Evolutionary conservation across 2,329 filamentous ascomycete species (phyloP), one percentile per base, ranked within the genome.

Genomic region (Penicillium hesseltinei): DNA sequence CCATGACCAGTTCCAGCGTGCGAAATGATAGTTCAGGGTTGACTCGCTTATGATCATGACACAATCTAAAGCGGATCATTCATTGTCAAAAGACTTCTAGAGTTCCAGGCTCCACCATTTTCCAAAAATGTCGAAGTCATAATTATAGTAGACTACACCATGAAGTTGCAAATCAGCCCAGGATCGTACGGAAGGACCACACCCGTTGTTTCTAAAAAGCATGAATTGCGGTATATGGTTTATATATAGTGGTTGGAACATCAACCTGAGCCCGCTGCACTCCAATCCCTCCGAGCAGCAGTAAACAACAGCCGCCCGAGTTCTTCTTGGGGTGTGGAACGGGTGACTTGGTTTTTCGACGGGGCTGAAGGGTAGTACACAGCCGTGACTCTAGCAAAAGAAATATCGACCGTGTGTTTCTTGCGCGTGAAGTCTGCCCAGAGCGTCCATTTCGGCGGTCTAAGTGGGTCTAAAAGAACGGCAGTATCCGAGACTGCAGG

Each of bases 251-350:
- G 17, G 23, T 15, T 23, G 13, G 36, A 25, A 38, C n/a, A 43
- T 52, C 47, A 51, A 7, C 21, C 21, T 31, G 36, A 58, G 23
- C 43, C 21, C 5, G 29, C 47, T 35, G 71, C 62, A 56, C 73
- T 73, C 73, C 73, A 75, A 47, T 71, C 71, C 38, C 71, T 63
- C 38, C 66, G 72, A 59, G 65, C 68, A 29, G 73, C 69, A 4
- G 72, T 75, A 45, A 75, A 75, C 7, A 75, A 58, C 7, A 73
- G 51, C 31, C 67, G 60, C 8, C 71, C 72, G 54, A 73, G 66
- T 39, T 73, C 69, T 43, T 68, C 69, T n/a, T 63, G 62, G 6
- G 61, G 63, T 21, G 45, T 47, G n/a, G 53, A 31, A 25, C 52
- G 61, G 33, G 50, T 51, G 15, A 52, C 51, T 35, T 59, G 52